Percentiles rank a stretch among this genome's conserved stretches.
These are phyloP conservation scores for Cichorium intybus DNA, from an alignment of 140 eudicot species.

Conservation along the genomic window DNA sequence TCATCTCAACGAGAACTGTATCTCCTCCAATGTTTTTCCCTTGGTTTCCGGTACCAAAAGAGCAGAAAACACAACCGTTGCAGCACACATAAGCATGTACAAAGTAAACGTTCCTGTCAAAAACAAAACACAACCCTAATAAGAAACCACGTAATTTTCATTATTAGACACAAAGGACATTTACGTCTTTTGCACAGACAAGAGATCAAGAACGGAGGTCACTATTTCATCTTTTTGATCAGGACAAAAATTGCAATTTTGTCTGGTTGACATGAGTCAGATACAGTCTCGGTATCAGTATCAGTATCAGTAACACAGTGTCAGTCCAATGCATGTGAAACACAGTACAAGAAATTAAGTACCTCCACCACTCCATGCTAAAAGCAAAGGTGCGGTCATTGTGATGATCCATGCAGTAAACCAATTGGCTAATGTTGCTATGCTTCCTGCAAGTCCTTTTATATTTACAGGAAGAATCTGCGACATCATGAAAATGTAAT, in stretches of 20 bases:
- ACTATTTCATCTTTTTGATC: no score
- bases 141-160: not conserved
- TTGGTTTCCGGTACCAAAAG: conserved; percentile 90
- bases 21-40: conserved; percentile 91
- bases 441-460: conserved; percentile 91
- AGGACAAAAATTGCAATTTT: no score
- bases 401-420: conserved; percentile 69
- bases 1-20: conserved; percentile 76
- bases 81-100: conserved; percentile 56
- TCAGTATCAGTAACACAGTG: no score
- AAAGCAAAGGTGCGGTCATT: conserved; percentile 75
- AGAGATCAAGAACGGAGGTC: no score
- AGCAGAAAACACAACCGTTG: conserved; percentile 61
- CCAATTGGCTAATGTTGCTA: conserved; percentile 82
- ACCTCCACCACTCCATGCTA: conserved; percentile 94
- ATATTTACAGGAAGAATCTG: conserved; percentile 91
- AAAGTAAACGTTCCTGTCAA: conserved; percentile 73
- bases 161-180: no score
- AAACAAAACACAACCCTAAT: not conserved
- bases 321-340: no score
- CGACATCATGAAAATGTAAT: not conserved
- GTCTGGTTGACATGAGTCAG: no score
- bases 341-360: no score
- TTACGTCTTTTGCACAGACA: no score
- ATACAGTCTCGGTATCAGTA: no score